Base-by-base conservation (phyloP, 768 basidiomycete genomes). In the Cyclocybe aegerita region DNA sequence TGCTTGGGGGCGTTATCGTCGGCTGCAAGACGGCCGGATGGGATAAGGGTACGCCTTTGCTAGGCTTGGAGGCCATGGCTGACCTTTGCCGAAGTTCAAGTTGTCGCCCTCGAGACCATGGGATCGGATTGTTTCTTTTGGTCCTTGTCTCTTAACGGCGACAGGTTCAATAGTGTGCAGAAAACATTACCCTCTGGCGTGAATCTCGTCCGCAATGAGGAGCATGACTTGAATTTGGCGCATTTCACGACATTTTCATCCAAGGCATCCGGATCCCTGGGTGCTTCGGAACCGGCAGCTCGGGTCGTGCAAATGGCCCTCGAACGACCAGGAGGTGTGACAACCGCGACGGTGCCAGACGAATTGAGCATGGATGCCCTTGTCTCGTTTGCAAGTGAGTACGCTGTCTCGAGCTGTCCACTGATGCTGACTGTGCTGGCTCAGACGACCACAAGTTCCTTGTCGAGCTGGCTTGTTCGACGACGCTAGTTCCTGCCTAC, bases 91-190 rank as follows among this genome's bases (percentile, higher is more conserved):
- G n/a, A 49, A 76, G 89, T 90, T 9, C 83, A 84, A 0, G 64
- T 92, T 46, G 66, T 90, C 11, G 75, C 81, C 3, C 60, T 90
- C 8, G 89, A 86, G 65, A 90, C 89, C 1, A 77, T 77, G 43
- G 89, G 89, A 0, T 80, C 84, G 1, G 79, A 87, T 60, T 88
- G 84, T 60, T 89, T 90, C 67, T 85, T 87, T 63, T 78, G 83
- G 54, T 83, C 87, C 17, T 72, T 83, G 55, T 74, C 79, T n/a
- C 69, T 86, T 42, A 90, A 85, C 57, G 59, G 59, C n/a, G 67
- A 61, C 2, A 60, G 66, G 36, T 69, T 63, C 47, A 68, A 71
- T 12, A 62, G 56, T 44, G 59, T 60, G 42, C 57, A 55, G 35
- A 74, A 65, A 45, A 43, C 12, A 9, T 62, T 75, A 36, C 77